Evolutionary conservation across 148 eudicot genomes (phyloP), one percentile per base, ranked within the genome.

Genomic region (Gaultheria prostrata): DNA sequence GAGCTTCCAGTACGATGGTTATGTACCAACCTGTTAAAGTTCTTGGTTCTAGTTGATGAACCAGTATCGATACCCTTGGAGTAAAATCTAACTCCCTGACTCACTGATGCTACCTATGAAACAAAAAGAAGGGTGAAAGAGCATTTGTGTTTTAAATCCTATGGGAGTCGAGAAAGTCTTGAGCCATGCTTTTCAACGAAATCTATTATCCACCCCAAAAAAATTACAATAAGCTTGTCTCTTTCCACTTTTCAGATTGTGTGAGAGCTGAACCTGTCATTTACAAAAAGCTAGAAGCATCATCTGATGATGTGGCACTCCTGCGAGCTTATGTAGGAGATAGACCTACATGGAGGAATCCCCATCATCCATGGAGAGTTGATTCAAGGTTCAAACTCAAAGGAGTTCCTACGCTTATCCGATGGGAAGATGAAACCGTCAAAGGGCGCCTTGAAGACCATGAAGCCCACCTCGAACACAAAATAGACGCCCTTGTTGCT

Each of bases 261-360:
- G 99, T 94, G 82, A 90, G 95, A 91, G 99, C 98, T 71, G 99
- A 97, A 84, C 99, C 99, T 6, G 93, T 93, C 30, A 94, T 97
- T 54, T 91, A 92, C 94, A 92, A 90, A 77, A 91, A 91, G 84
- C 83, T 97, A 78, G 96, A 92, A 86, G 91, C 91, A 76, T 84
- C 88, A 5, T 56, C 88, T 0, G 90, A 87, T 9, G 86, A 92
- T 51, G 91, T 97, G 69, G 90, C 90, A 7, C 90, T 97, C 46
- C 83, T 97, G 83, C 87, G 90, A 83, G 98, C 97, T 32, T 94
- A 94, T 76, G 98, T 94, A 7, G 99, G 99, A 33, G 98, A 97
- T 76, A 87, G 94, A 65, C 94, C 98, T 54, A 94, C 97, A 0
- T 97, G 99, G 99, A 93, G 99, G 87, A 94, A 86, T 85, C 92